Percentiles rank a stretch among this genome's conserved stretches.
Conservation (phyloP, 306 rosid species). For the Corylus americana region DNA sequence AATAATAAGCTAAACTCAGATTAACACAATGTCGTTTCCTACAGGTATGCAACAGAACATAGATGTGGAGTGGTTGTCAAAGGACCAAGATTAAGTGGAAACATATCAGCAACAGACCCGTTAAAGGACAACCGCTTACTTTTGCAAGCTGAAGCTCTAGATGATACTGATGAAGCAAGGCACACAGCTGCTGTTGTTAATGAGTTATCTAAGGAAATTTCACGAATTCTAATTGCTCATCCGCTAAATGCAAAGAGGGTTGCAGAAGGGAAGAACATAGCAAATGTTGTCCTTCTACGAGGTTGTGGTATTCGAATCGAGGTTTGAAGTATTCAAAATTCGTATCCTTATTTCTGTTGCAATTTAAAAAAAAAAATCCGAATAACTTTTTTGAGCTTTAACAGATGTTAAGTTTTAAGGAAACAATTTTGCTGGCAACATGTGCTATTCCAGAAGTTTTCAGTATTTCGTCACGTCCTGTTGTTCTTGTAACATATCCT, state of each 20-base stretch:
- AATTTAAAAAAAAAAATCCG: background rate
- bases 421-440: background rate
- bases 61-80: constrained; percentile 97
- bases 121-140: constrained; percentile 89
- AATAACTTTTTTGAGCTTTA: background rate
- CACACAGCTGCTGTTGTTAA: constrained; percentile 83
- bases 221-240: constrained; percentile 77
- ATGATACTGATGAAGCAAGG: constrained; percentile 76
- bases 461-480: background rate
- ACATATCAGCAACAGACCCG: constrained; percentile 94
- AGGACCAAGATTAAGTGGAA: constrained; percentile 91
- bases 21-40: constrained; percentile 8
- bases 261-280: constrained; percentile 86
- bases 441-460: background rate
- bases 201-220: constrained; percentile 87
- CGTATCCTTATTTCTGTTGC: background rate
- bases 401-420: background rate
- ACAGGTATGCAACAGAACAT: constrained; percentile 96
- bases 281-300: constrained; percentile 86
- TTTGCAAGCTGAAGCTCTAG: constrained; percentile 87
- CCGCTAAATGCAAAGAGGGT: constrained; percentile 79
- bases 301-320: constrained; percentile 96
- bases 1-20: background rate
- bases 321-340: constrained; percentile 46
- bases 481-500: background rate